These are phyloP conservation scores for Chaetomium sp. DNA, from an alignment of 2,329 filamentous ascomycete species.

Conservation along the genomic window DNA sequence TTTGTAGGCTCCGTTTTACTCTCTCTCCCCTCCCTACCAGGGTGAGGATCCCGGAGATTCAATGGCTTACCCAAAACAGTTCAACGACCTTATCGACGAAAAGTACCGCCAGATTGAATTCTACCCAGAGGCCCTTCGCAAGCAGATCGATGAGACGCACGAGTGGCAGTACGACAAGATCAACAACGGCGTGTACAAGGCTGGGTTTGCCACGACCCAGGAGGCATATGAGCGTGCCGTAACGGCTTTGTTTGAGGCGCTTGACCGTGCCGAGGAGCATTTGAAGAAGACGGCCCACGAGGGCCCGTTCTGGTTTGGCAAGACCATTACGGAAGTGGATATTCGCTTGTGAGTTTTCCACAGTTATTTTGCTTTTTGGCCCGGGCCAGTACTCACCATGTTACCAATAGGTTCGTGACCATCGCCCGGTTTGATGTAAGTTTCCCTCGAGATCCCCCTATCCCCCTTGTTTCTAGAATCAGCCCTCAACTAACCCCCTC, in stretches of 20 bases:
- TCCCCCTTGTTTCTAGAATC: conserved; percentile 16
- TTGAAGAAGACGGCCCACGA: conserved; percentile 37
- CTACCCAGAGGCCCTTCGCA: conserved; percentile 58
- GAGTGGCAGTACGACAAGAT: conserved; percentile 72
- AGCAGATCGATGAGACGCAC: conserved; percentile 68
- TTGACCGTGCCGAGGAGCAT: conserved; percentile 71
- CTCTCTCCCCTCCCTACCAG: neutral
- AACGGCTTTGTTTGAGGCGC: conserved; percentile 60
- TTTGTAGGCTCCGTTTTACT: conserved; percentile 27
- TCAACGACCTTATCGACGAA: conserved; percentile 62
- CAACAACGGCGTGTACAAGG: conserved; percentile 68
- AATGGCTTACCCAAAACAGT: conserved; percentile 34
- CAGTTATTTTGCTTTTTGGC: neutral
- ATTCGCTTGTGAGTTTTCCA: conserved; percentile 54
- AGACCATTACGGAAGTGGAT: conserved; percentile 72
- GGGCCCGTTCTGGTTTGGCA: conserved; percentile 70
- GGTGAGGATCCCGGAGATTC: neutral
- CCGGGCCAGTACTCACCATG: neutral
- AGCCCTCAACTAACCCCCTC: neutral
- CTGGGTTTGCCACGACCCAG: conserved; percentile 79
- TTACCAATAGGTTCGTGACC: conserved; percentile 50
- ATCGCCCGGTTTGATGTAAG: conserved; percentile 63
- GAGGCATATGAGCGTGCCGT: conserved; percentile 76
- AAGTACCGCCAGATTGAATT: conserved; percentile 57
- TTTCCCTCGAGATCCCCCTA: neutral